Percentiles rank a stretch among this genome's conserved stretches.
These are phyloP conservation scores for Trichopus zeylanicus DNA, from an alignment of 116 monocot species.

Conservation along the genomic window DNA sequence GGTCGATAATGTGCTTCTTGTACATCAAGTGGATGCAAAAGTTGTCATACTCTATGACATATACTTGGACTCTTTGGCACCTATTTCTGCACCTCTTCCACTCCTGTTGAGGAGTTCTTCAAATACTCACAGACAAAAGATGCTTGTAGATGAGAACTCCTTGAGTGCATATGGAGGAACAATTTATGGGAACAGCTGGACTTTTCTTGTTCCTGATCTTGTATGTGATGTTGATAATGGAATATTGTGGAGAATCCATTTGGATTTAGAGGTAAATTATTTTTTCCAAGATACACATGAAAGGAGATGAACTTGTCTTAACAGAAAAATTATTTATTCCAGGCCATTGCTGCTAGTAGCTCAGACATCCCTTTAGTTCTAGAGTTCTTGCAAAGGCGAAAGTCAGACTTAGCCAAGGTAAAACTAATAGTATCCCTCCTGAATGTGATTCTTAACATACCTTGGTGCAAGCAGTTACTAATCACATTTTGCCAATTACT, in stretches of 20 bases:
- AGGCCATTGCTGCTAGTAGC: slow-evolving; percentile 95
- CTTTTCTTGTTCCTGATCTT: slow-evolving; percentile 86
- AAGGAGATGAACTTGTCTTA: not conserved
- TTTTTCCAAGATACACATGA: not conserved
- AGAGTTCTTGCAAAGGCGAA: slow-evolving; percentile 84
- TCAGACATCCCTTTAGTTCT: slow-evolving; percentile 76
- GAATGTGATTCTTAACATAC: not conserved
- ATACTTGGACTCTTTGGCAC: slow-evolving; percentile 65
- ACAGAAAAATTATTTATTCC: slow-evolving; percentile 1
- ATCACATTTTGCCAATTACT: slow-evolving; percentile 7
- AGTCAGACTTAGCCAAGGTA: slow-evolving; percentile 67
- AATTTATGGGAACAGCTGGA: slow-evolving; percentile 78
- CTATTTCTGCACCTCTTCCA: slow-evolving; percentile 96
- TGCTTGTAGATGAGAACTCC: slow-evolving; percentile 24
- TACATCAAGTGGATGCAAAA: slow-evolving; percentile 97
- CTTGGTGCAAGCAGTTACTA: not conserved
- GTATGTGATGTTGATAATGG: slow-evolving; percentile 92
- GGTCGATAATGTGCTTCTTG: slow-evolving; percentile 88
- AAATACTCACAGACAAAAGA: slow-evolving; percentile 23
- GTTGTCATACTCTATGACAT: slow-evolving; percentile 92
- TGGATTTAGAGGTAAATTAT: slow-evolving; percentile 76
- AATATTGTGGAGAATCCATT: slow-evolving; percentile 71
- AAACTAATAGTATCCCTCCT: not conserved
- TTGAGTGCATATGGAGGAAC: slow-evolving; percentile 64
- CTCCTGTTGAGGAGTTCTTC: slow-evolving; percentile 53